Evolutionary conservation across 805 yeast species (phyloP).

Genomic region (Priceomyces fermenticarens): DNA sequence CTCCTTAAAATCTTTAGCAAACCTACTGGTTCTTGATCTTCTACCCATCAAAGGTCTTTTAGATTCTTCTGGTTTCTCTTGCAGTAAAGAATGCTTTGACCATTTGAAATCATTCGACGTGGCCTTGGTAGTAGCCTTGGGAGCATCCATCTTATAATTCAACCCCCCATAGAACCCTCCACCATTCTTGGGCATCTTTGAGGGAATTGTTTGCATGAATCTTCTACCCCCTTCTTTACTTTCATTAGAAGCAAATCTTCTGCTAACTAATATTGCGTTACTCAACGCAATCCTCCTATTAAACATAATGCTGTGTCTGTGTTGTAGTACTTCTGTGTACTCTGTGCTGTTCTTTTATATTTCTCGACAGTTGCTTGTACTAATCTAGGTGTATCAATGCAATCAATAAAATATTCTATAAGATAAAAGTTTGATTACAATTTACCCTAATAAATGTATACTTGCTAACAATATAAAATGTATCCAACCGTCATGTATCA

Average conservation of each 20-base stretch:
- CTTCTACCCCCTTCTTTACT: conserved; percentile 23
- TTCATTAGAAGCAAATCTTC: conserved; percentile 19
- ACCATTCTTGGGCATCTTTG: conserved; percentile 9
- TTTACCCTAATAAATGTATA: not conserved
- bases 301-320: conserved; percentile 5
- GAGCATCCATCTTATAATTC: conserved; percentile 10
- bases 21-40: conserved; percentile 32
- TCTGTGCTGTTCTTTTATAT: not conserved
- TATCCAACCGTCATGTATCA: conserved; percentile 2
- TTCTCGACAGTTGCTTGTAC: not conserved
- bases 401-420: not conserved
- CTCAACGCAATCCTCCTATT: conserved; percentile 7
- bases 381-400: not conserved
- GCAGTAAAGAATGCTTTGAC: conserved; percentile 27
- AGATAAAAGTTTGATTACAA: not conserved
- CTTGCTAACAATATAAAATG: not conserved
- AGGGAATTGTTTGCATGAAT: conserved; percentile 35
- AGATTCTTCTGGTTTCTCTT: conserved; percentile 6
- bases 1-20: conserved; percentile 9
- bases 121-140: not conserved
- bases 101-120: conserved; percentile 18
- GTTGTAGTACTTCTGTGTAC: not conserved
- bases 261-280: conserved; percentile 6
- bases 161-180: conserved; percentile 20
- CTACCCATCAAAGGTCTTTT: conserved; percentile 17